phyloP scores from a whole-genome alignment of 371 early-diverging fungal genomes.

The Nematocida ironsii region DNA sequence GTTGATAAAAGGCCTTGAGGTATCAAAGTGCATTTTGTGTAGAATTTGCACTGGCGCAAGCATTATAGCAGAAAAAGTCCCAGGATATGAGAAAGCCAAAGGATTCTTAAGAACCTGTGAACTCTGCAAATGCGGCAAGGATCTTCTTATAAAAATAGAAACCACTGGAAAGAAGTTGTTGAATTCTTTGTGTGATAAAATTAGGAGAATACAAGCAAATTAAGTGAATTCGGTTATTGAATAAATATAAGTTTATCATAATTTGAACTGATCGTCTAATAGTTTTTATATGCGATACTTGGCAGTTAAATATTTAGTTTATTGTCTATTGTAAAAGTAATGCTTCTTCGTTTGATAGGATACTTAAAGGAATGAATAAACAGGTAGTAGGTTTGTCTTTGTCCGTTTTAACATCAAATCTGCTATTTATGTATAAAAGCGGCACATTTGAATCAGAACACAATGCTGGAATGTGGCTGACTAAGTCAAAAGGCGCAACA shows the following conservation, averaged over 20 bases:
- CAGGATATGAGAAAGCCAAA: neutral
- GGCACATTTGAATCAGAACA: constrained; percentile 32
- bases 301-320: neutral
- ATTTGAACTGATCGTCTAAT: neutral
- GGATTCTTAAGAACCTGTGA: neutral
- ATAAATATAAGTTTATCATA: constrained; percentile 2
- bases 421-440: constrained; percentile 36
- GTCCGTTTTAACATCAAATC: constrained; percentile 44
- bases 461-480: constrained; percentile 50
- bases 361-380: constrained; percentile 25
- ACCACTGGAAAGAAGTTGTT: neutral
- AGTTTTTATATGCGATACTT: too few relatives aligned
- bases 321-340: neutral
- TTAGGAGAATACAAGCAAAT: neutral
- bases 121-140: neutral
- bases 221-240: neutral
- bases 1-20: neutral
- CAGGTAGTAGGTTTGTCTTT: constrained; percentile 47
- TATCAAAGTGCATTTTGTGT: neutral
- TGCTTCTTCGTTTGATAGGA: constrained; percentile 2
- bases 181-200: constrained; percentile 5
- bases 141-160: neutral
- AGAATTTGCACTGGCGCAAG: neutral
- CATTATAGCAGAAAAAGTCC: neutral
- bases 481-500: constrained; percentile 49